phyloP scores from a whole-genome alignment of 345 rosid species.

The Brassica cretica region DNA sequence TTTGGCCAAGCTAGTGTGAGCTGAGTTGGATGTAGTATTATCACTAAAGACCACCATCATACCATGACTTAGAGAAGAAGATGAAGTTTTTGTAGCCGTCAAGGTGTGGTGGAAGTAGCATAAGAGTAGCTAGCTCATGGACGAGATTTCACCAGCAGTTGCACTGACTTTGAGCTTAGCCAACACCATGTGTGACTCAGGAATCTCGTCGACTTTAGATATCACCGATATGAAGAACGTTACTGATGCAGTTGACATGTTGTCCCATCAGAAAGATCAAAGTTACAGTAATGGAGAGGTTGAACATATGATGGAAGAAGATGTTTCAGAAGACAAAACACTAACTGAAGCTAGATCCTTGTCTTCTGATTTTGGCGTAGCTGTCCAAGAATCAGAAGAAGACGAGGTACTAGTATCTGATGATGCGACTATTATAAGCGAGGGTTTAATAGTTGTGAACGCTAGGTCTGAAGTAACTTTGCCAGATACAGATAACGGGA shows the following conservation, averaged over 20 bases:
- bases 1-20: conserved; percentile 4
- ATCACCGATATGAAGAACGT: conserved; percentile 62
- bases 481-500: conserved; percentile 50
- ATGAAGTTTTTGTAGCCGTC: conserved; percentile 3
- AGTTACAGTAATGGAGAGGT: conserved; percentile 33
- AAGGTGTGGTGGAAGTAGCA: conserved; percentile 2
- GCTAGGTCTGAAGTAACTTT: conserved; percentile 55
- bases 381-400: conserved; percentile 62
- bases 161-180: conserved; percentile 68
- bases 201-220: conserved; percentile 55
- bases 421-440: conserved; percentile 43
- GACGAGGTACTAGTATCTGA: conserved; percentile 46
- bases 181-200: conserved; percentile 61
- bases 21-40: conserved; percentile 26
- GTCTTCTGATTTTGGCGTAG: conserved; percentile 33
- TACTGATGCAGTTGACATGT: conserved; percentile 58
- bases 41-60: neutral
- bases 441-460: conserved; percentile 59
- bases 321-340: conserved; percentile 31
- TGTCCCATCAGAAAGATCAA: conserved; percentile 46
- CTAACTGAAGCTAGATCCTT: conserved; percentile 43
- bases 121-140: conserved; percentile 55
- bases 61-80: conserved; percentile 19
- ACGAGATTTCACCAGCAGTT: conserved; percentile 74
- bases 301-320: conserved; percentile 35